Conservation (phyloP, 805 yeast genomes). For the Teunomyces kruisii region DNA sequence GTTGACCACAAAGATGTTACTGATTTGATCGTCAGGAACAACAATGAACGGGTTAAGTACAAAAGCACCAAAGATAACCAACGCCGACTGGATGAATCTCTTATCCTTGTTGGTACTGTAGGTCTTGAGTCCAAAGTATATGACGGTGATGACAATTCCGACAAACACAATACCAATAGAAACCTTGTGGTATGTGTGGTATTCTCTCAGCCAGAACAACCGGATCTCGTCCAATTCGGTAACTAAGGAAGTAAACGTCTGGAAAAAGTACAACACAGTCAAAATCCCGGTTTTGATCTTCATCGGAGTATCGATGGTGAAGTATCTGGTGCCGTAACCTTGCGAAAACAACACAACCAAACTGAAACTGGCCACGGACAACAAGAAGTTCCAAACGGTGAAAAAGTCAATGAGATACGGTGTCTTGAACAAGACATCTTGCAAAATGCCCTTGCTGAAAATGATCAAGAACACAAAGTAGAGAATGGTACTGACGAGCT, state of each 20-base stretch:
- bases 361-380: neutral
- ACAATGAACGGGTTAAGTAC: neutral
- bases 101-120: neutral
- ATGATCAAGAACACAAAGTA: neutral
- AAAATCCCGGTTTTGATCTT: neutral
- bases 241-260: neutral
- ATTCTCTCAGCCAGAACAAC: neutral
- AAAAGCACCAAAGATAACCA: neutral
- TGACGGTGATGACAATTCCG: neutral
- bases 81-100: neutral
- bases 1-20: neutral
- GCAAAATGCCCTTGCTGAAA: neutral
- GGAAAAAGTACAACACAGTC: neutral
- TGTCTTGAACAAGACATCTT: neutral
- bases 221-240: neutral
- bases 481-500: neutral
- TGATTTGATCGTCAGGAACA: neutral
- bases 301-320: neutral
- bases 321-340: neutral
- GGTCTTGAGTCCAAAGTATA: neutral
- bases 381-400: neutral
- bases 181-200: neutral
- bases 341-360: neutral
- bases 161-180: neutral
- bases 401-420: neutral